Conservation (phyloP, 495 filamentous ascomycete species). For the Penicillium bialowiezense region DNA sequence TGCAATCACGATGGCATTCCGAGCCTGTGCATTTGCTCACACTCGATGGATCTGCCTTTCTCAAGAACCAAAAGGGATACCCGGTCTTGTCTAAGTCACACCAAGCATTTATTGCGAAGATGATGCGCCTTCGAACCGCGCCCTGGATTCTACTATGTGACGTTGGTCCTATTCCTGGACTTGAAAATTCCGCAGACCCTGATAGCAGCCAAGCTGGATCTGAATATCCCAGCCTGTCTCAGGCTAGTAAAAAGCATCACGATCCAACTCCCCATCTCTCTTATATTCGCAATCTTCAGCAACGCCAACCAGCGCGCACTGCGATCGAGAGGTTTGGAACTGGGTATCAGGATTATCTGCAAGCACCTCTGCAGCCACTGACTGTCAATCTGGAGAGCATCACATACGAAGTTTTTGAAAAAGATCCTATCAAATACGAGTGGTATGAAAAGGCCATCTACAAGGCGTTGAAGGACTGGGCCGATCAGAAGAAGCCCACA, state of each 20-base stretch:
- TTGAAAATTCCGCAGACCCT: slow-evolving; percentile 38
- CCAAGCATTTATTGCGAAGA: slow-evolving; percentile 72
- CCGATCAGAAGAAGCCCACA: slow-evolving; percentile 62
- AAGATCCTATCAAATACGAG: slow-evolving; percentile 95
- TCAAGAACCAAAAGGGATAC: slow-evolving; percentile 73
- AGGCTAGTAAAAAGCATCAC: slow-evolving; percentile 52
- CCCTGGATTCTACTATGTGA: slow-evolving; percentile 83
- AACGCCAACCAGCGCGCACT: slow-evolving; percentile 66
- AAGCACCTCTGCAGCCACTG: slow-evolving; percentile 89
- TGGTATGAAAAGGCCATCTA: slow-evolving; percentile 87
- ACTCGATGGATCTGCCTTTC: slow-evolving; percentile 64
- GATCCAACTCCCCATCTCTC: slow-evolving; percentile 68
- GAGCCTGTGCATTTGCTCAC: slow-evolving; percentile 84
- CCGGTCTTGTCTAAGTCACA: slow-evolving; percentile 80
- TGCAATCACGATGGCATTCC: slow-evolving; percentile 90
- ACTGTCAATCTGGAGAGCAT: slow-evolving; percentile 95
- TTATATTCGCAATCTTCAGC: slow-evolving; percentile 82
- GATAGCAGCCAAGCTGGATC: slow-evolving; percentile 33
- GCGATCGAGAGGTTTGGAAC: slow-evolving; percentile 67
- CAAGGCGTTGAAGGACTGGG: slow-evolving; percentile 80
- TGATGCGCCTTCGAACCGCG: slow-evolving; percentile 75
- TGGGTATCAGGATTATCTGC: slow-evolving; percentile 91
- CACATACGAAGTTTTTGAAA: slow-evolving; percentile 98
- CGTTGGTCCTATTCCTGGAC: slow-evolving; percentile 63
- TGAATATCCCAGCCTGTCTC: slow-evolving; percentile 65